These are phyloP conservation scores for Irpex sp. DNA, from an alignment of 1,284 basidiomycete species.

Conservation along the genomic window DNA sequence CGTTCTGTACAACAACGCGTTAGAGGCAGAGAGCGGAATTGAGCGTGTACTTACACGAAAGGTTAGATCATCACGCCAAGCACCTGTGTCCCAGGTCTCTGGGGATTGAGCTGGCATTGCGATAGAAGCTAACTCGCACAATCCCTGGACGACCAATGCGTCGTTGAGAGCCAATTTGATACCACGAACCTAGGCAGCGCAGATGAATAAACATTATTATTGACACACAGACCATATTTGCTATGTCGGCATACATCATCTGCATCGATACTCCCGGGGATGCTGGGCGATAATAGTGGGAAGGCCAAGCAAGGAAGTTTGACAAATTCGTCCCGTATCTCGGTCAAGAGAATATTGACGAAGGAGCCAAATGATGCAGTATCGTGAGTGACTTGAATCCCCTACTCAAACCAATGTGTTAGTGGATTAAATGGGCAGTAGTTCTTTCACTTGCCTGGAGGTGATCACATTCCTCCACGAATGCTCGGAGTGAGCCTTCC, in stretches of 20 bases:
- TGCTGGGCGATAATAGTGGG: conserved; percentile 48
- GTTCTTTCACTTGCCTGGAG: conserved; percentile 49
- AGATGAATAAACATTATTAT: background rate
- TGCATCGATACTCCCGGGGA: conserved; percentile 30
- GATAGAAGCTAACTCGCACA: conserved; percentile 51
- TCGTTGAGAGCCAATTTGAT: conserved; percentile 52
- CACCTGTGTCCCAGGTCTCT: conserved; percentile 31
- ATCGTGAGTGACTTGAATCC: conserved; percentile 65
- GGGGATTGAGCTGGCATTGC: conserved; percentile 55
- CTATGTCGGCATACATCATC: conserved; percentile 11
- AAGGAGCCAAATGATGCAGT: conserved; percentile 63
- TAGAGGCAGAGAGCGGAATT: conserved; percentile 5
- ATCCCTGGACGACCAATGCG: conserved; percentile 49
- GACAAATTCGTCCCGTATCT: conserved; percentile 60
- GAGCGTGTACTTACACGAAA: conserved; percentile 35
- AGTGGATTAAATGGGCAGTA: background rate
- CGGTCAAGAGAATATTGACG: conserved; percentile 48
- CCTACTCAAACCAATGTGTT: conserved; percentile 36
- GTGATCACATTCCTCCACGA: conserved; percentile 72
- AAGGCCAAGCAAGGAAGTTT: conserved; percentile 56
- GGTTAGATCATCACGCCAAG: conserved; percentile 41
- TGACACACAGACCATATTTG: background rate
- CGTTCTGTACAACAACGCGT: conserved; percentile 30
- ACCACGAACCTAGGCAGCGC: conserved; percentile 9
- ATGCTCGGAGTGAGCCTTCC: conserved; percentile 61